Percentiles rank a stretch among this genome's conserved stretches.
These are phyloP conservation scores for Porcisia deanei DNA, from an alignment of 208 protist genomes.

Conservation along the genomic window DNA sequence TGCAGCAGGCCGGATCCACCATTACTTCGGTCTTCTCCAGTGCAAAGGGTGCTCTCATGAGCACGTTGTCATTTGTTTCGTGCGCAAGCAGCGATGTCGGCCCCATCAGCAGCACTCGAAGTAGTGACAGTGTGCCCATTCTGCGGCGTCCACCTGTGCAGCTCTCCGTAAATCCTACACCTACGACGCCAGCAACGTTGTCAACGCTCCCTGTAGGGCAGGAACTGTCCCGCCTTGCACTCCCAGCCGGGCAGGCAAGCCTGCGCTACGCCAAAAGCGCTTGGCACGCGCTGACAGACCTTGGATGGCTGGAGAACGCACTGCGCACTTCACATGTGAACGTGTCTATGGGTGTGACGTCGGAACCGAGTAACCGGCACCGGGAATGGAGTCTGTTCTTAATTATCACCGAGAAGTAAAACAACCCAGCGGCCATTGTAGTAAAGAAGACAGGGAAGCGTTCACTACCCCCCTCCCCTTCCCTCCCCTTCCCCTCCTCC, in stretches of 20 bases:
- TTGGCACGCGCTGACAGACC: conserved; percentile 14
- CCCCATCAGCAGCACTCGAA: neutral
- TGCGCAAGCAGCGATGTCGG: neutral
- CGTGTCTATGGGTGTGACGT: conserved; percentile 50
- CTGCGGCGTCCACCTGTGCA: neutral
- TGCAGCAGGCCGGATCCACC: conserved; percentile 16
- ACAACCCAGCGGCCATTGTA: neutral
- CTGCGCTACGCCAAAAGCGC: conserved; percentile 12
- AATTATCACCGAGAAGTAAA: conserved; percentile 33
- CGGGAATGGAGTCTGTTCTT: conserved; percentile 45
- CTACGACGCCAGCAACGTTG: neutral
- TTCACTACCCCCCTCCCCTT: neutral
- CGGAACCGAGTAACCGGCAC: conserved; percentile 9
- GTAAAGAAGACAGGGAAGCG: neutral
- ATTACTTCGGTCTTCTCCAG: conserved; percentile 18
- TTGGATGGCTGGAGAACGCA: conserved; percentile 37
- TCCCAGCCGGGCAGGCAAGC: conserved; percentile 14
- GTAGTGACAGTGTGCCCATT: neutral
- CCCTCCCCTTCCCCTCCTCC: neutral
- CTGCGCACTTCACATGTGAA: conserved; percentile 50
- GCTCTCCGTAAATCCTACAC: neutral
- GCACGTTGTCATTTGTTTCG: neutral
- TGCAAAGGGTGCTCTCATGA: conserved; percentile 10
- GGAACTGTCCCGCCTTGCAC: conserved; percentile 1
- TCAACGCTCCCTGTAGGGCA: neutral